Base-by-base conservation (phyloP, 257 asterid genomes). In the Perilla frutescens region DNA sequence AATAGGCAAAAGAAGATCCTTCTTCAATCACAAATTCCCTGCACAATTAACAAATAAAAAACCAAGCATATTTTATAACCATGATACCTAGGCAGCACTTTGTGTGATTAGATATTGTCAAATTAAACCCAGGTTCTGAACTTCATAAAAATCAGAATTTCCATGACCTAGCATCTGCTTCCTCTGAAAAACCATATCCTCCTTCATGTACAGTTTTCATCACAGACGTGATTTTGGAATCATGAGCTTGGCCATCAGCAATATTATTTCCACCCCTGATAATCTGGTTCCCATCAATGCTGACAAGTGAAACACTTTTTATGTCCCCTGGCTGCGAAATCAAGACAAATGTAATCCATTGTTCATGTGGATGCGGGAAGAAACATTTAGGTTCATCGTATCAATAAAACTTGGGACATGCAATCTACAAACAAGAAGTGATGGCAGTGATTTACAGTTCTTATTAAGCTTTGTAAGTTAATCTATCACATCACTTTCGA, bases 251-350 rank as follows among this genome's bases (percentile, higher is more conserved):
- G 62, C 90, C 88, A 88, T 90, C 96, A 81, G 78, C 96, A 74
- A 90, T 79, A 47, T 88, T 84, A 81, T 91, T 90, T 70, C 99
- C 99, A 61, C 99, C 97, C 77, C 88, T 84, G 54, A 94, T 94
- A 71, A 91, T 77, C 82, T 81, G 91, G 43, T 74, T 72, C 68
- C 99, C 99, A 62, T 89, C 87, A 65, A 91, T 91, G 75, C 83
- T 81, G 74, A 94, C 90, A 78, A 94, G 97, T 75, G 86, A 81
- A 78, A 94, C 97, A 69, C 88, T 86, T 85, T 89, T 94, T n/a
- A 91, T 81, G 70, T 94, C 99, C 87, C 99, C 99, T 80, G 99
- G 99, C 99, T 94, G 78, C 65, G 67, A 61, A 75, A 84, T 60
- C 58, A 63, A 60, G 58, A 60, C 7, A 51, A 73, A 10, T 57